These are phyloP conservation scores for Nannochloropsis granulata DNA, from an alignment of 108 stramenopile species.

Conservation along the genomic window DNA sequence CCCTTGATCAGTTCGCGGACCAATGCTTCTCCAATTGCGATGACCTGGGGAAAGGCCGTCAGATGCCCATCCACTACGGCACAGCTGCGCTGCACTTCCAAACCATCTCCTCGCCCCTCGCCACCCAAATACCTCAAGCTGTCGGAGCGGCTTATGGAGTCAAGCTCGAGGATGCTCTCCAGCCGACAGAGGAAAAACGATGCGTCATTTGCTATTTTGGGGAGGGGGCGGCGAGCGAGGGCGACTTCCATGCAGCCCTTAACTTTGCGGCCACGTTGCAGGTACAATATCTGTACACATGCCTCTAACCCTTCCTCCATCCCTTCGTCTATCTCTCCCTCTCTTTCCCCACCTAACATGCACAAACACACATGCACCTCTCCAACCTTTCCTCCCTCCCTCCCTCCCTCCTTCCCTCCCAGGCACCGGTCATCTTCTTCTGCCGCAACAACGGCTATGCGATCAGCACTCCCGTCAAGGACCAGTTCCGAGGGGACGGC, in stretches of 20 bases:
- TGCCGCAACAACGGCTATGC: slow-evolving; percentile 97
- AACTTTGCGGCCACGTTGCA: slow-evolving; percentile 85
- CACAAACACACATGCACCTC: too few relatives aligned
- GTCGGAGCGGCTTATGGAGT: slow-evolving; percentile 74
- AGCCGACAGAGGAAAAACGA: slow-evolving; percentile 36
- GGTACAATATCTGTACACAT: neutral
- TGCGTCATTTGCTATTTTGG: slow-evolving; percentile 76
- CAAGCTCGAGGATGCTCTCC: slow-evolving; percentile 45
- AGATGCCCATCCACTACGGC: slow-evolving; percentile 99
- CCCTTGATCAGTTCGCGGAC: slow-evolving; percentile 69
- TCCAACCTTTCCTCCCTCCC: too few relatives aligned
- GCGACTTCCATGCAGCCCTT: slow-evolving; percentile 89
- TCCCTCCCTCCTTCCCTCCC: too few relatives aligned
- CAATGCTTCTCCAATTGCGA: slow-evolving; percentile 80
- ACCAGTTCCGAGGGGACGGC: slow-evolving; percentile 93
- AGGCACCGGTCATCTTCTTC: slow-evolving; percentile 80
- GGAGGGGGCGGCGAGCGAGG: slow-evolving; percentile 82
- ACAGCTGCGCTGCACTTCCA: slow-evolving; percentile 73
- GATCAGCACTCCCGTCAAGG: slow-evolving; percentile 69
- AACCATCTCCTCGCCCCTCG: slow-evolving; percentile 80
- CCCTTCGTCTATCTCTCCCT: too few relatives aligned
- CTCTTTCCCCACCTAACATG: too few relatives aligned
- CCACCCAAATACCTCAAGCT: slow-evolving; percentile 92
- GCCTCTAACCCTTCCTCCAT: too few relatives aligned
- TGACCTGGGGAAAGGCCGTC: slow-evolving; percentile 83